phyloP scores from a whole-genome alignment of 2,329 filamentous ascomycete genomes.

The Beauveria caledonica region DNA sequence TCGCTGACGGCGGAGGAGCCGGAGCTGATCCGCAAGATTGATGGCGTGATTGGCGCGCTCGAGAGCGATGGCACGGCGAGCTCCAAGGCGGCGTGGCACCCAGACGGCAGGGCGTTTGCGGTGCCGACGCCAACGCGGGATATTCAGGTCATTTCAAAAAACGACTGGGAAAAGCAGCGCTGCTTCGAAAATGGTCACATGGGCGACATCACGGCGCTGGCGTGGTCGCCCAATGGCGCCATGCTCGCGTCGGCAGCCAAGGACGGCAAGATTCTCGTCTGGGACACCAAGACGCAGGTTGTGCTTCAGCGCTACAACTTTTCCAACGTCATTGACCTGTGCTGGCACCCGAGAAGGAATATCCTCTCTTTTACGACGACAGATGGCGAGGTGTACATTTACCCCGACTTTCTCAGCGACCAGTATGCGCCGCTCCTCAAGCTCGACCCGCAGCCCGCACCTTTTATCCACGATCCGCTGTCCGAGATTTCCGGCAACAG shows the following conservation, averaged over 20 bases:
- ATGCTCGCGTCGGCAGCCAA: slow-evolving; percentile 65
- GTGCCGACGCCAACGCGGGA: slow-evolving; percentile 74
- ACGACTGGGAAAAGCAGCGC: slow-evolving; percentile 82
- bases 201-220: slow-evolving; percentile 74
- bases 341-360: slow-evolving; percentile 88
- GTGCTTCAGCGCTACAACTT: slow-evolving; percentile 73
- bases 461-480: slow-evolving; percentile 76
- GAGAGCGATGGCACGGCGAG: slow-evolving; percentile 68
- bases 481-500: slow-evolving; percentile 61
- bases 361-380: slow-evolving; percentile 85
- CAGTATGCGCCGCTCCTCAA: slow-evolving; percentile 50
- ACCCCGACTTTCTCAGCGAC: slow-evolving; percentile 58
- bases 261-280: slow-evolving; percentile 65
- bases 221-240: slow-evolving; percentile 93
- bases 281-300: slow-evolving; percentile 84
- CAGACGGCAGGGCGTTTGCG: slow-evolving; percentile 85
- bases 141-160: slow-evolving; percentile 78
- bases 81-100: slow-evolving; percentile 78
- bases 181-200: slow-evolving; percentile 72
- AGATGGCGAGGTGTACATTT: slow-evolving; percentile 89
- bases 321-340: slow-evolving; percentile 73
- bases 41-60: slow-evolving; percentile 72
- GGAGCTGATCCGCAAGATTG: slow-evolving; percentile 72
- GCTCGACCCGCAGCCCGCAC: slow-evolving; percentile 61
- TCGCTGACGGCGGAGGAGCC: slow-evolving; percentile 71